Conservation (phyloP, 305 asterid genomes). For the Fraxinus dipetala region DNA sequence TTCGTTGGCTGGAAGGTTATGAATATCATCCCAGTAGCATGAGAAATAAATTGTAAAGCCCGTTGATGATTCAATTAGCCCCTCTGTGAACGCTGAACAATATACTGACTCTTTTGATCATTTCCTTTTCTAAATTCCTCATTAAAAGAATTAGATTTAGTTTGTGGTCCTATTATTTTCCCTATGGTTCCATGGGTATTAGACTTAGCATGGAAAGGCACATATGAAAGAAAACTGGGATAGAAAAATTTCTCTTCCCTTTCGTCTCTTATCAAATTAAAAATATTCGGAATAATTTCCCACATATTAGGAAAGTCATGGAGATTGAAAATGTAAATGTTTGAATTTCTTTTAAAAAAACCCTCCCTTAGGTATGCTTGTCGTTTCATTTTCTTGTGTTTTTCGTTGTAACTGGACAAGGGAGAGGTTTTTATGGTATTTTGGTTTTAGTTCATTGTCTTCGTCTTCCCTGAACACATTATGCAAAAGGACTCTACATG, state of each 20-base stretch:
- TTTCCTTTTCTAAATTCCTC: background rate
- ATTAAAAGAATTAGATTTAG: background rate
- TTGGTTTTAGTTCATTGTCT: background rate
- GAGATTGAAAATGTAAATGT: background rate
- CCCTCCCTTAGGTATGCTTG: background rate
- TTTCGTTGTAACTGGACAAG: conserved; percentile 11
- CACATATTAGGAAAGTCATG: background rate
- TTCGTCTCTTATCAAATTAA: background rate
- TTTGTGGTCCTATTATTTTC: background rate
- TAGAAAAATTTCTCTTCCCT: background rate
- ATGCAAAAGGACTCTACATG: background rate
- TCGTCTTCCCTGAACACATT: conserved; percentile 5
- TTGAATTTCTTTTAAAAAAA: background rate
- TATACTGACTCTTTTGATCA: conserved; percentile 7
- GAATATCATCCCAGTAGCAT: background rate
- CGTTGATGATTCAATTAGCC: conserved; percentile 4
- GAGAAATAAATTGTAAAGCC: background rate
- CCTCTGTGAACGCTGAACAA: background rate
- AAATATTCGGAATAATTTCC: background rate
- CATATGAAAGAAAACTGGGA: background rate
- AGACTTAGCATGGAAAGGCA: conserved; percentile 1
- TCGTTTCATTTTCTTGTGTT: background rate
- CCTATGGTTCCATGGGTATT: background rate
- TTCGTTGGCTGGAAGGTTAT: background rate
- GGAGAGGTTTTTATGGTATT: conserved; percentile 3